phyloP scores from a whole-genome alignment of 2,329 filamentous ascomycete genomes.

The Sarocladium strictum region DNA sequence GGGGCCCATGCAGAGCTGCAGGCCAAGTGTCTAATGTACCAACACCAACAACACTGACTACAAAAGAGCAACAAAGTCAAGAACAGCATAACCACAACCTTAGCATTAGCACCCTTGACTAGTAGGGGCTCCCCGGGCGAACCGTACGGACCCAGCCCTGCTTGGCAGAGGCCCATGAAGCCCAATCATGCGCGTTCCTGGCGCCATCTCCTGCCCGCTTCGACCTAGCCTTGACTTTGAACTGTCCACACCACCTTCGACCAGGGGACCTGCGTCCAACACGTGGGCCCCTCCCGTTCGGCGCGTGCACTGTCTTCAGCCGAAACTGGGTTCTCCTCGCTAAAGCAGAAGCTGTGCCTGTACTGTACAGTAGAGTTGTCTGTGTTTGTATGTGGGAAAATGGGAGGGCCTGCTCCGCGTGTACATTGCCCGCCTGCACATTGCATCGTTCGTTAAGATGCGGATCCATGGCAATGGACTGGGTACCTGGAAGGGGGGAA shows the following conservation, averaged over 20 bases:
- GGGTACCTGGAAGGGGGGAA: too few relatives aligned
- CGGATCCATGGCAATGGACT: neutral
- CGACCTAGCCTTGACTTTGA: neutral
- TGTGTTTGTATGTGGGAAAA: neutral
- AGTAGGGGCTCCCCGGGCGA: too few relatives aligned
- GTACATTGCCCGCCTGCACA: too few relatives aligned
- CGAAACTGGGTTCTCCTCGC: neutral
- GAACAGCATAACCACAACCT: neutral
- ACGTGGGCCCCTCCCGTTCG: slow-evolving; percentile 1
- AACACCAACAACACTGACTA: neutral
- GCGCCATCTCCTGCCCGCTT: slow-evolving; percentile 7
- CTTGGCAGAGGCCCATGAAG: neutral
- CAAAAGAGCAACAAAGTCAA: too few relatives aligned
- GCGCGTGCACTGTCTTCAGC: neutral
- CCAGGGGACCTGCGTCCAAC: neutral
- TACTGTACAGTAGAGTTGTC: too few relatives aligned
- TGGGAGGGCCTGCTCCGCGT: neutral
- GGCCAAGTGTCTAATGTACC: neutral
- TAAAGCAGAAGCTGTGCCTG: neutral
- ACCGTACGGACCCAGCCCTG: neutral
- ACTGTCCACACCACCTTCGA: neutral
- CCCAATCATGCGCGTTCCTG: slow-evolving; percentile 8
- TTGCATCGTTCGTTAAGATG: too few relatives aligned
- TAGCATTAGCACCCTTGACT: neutral
- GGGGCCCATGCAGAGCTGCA: neutral